A percentile compares a stretch with the other conserved stretches of the same genome.
Evolutionary conservation across 768 basidiomycete genomes (phyloP).

Genomic region (Grammothele lineata): DNA sequence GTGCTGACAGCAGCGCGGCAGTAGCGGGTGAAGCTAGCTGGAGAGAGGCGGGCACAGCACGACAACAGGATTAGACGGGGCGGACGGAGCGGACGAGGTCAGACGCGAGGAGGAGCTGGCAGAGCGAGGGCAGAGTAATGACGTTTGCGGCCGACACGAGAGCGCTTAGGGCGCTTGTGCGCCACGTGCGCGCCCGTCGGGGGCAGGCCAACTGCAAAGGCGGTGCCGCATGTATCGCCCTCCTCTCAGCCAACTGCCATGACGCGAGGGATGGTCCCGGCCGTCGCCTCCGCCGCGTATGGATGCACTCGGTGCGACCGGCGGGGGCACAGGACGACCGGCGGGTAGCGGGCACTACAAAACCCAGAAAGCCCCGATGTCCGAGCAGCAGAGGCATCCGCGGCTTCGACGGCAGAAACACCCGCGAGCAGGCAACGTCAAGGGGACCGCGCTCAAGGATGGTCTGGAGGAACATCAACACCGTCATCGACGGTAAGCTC

Average conservation of each 20-base stretch:
- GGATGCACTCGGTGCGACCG: slow-evolving; percentile 5
- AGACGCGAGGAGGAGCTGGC: slow-evolving; percentile 2
- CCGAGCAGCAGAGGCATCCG: slow-evolving; percentile 1
- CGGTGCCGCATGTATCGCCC: slow-evolving; percentile 7
- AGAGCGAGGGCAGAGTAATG: slow-evolving; percentile 7
- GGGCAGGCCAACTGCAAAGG: no score
- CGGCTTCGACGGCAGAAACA: slow-evolving; percentile 10
- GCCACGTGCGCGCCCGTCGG: slow-evolving; percentile 13
- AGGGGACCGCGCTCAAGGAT: slow-evolving; percentile 7
- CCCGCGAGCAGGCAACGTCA: not conserved
- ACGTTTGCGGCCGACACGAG: slow-evolving; percentile 8
- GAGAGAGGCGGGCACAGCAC: slow-evolving; percentile 3
- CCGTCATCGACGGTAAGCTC: slow-evolving; percentile 19
- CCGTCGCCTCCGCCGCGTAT: slow-evolving; percentile 9
- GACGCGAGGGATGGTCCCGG: slow-evolving; percentile 13
- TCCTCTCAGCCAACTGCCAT: slow-evolving; percentile 18
- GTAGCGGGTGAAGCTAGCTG: no score
- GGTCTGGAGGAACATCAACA: slow-evolving; percentile 21
- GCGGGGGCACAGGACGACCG: slow-evolving; percentile 9
- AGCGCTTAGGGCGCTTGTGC: slow-evolving; percentile 6
- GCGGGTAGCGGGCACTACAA: slow-evolving; percentile 15
- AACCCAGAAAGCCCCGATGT: slow-evolving; percentile 15
- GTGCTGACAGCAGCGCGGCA: no score
- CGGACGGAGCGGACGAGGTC: slow-evolving; percentile 4
- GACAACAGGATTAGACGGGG: slow-evolving; percentile 8